phyloP scores from a whole-genome alignment of 2,329 filamentous ascomycete species.

The Penicillium sp. region DNA sequence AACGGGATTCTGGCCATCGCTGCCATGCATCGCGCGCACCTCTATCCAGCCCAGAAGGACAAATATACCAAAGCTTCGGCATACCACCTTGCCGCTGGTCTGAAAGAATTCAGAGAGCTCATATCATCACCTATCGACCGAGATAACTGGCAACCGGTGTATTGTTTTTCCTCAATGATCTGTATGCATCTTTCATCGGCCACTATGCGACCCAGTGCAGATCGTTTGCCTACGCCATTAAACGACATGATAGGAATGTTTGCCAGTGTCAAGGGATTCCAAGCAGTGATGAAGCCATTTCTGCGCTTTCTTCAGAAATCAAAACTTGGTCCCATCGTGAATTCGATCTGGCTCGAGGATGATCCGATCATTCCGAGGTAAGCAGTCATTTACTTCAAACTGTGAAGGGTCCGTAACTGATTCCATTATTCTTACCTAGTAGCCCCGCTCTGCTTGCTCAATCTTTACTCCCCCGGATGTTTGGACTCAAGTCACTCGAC shows the following conservation, averaged over 20 bases:
- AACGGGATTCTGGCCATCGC: conserved; percentile 33
- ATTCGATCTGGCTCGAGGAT: conserved; percentile 13
- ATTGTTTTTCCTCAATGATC: conserved; percentile 21
- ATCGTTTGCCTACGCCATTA: conserved; percentile 17
- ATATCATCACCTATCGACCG: conserved; percentile 16
- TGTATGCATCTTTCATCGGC: conserved; percentile 12
- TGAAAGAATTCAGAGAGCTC: conserved; percentile 20
- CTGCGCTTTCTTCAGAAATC: conserved; percentile 11
- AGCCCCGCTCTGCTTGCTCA: conserved; percentile 11
- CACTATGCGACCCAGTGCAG: conserved; percentile 8
- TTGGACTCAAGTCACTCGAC: conserved; percentile 10
- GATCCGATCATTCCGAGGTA: conserved; percentile 16
- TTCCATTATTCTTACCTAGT: not conserved
- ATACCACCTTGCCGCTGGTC: conserved; percentile 16
- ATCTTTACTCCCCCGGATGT: conserved; percentile 18
- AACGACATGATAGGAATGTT: conserved; percentile 18
- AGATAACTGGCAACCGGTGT: conserved; percentile 21
- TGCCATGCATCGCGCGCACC: conserved; percentile 25
- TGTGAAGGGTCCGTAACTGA: not conserved
- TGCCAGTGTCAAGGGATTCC: conserved; percentile 17
- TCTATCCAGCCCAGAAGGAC: conserved; percentile 13
- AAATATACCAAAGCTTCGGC: conserved; percentile 16
- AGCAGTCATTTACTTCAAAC: not conserved
- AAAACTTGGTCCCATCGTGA: conserved; percentile 16
- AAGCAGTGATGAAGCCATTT: conserved; percentile 20